Base-by-base conservation (phyloP, 768 basidiomycete species). In the Polyporus arcularius region DNA sequence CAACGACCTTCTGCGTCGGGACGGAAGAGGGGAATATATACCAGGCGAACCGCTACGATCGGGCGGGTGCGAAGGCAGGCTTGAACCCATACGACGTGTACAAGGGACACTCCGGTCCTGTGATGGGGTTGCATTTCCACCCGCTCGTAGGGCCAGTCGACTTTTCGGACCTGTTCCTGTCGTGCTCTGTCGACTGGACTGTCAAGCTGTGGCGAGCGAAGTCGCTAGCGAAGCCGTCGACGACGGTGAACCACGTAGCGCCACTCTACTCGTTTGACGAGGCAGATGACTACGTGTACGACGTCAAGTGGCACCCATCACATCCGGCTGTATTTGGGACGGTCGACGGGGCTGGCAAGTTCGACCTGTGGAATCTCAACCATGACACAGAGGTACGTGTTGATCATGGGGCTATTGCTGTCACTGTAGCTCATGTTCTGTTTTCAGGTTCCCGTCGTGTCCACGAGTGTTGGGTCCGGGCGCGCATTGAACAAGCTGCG, bases 21-120 rank as follows among this genome's bases (percentile, higher is more conserved):
- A 99, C 97, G 4, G 97, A 99, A 73, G 97, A 99, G 76, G 97
- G 97, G 8, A 93, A 92, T 65, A 84, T 99, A 21, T 98, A 98
- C 71, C 94, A 96, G 70, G 96, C 96, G 2, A 94, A 98, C 72
- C 85, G 97, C 41, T 95, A 97, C 71, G 97, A 98, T 71, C 90
- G 97, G 16, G 97, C 97, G 0, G 95, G 96, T 2, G 86, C 94
- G 12, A 99, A 99, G 74, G 96, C 97, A 1, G 97, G 97, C 2
- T 79, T 99, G 56, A 93, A 97, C 70, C 90, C 92, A 70, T 85
- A 89, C 70, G 96, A 98, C 66, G 86, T 96, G 39, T 98, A 99
- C 78, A 87, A 86, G 64, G 94, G 91, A 0, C 97, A 99, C 72
- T 80, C 89, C 1, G 97, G 94, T 1, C 97, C 97, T 0, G 87